Base-by-base conservation (phyloP, 176 grass and related monocot species). In the Carex myosuroides region DNA sequence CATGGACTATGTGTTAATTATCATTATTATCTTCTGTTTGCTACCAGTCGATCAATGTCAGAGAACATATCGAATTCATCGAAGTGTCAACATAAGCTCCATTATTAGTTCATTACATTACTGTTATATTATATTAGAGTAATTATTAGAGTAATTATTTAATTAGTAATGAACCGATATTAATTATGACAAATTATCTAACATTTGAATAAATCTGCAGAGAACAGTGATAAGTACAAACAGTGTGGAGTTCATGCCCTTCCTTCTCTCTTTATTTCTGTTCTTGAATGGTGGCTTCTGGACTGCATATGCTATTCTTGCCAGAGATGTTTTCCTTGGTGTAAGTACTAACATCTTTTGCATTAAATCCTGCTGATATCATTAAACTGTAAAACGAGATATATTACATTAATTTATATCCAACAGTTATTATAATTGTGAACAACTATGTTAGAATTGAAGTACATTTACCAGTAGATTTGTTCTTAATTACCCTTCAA, bases 161-260 rank as follows among this genome's bases (percentile, higher is more conserved):
- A 24, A 24, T 6, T 70, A 70, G 32, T 39, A 18, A 2, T 37
- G 1, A 68, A 68, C 0, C 5, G 1, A 17, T 7, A 68, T 16
- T 17, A 41, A 70, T 18, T 70, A 10, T 41, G 33, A 18, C 4
- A 0, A 16, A 42, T 18, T 8, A 44, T 70, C 57, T 53, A 84
- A 77, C 58, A 58, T 42, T 46, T 78, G 46, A 56, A 13, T 76
- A 6, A 17, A 59, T 60, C 13, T 21, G 60, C 88, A 93, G 94
- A 87, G 63, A 64, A 91, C 55, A 37, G 91, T 97, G 84, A 92
- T 97, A 71, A 63, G 22, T 9, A 80, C 89, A 56, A 86, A 54
- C 57, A 91, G 89, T 41, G 89, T 97, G 59, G 84, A 97, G 85
- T 97, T 71, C 77, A 93, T 97, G 94, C 94, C 94, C 0, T 97